These are phyloP conservation scores for Magnusiomyces tetraspermus DNA, from an alignment of 1,139 yeast genomes.

Conservation along the genomic window DNA sequence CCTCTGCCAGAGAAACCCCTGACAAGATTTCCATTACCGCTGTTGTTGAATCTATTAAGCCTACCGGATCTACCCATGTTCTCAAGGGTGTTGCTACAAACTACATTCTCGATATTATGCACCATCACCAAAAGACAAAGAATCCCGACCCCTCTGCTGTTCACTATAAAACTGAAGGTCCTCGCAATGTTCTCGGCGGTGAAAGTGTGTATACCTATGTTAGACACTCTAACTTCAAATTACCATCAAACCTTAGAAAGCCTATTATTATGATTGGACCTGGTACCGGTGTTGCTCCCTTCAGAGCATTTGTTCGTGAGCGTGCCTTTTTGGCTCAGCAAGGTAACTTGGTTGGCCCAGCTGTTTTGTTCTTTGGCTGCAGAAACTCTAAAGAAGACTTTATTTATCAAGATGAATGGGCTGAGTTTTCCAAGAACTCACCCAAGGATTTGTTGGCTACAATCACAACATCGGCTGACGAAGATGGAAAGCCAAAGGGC, in stretches of 20 bases:
- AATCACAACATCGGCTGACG: constrained; percentile 37
- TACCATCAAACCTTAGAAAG: constrained; percentile 76
- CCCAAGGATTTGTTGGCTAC: constrained; percentile 46
- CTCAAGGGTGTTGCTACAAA: constrained; percentile 89
- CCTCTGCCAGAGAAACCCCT: constrained; percentile 75
- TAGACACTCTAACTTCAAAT: constrained; percentile 88
- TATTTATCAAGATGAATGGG: constrained; percentile 81
- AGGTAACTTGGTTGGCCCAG: constrained; percentile 58
- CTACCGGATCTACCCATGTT: constrained; percentile 35
- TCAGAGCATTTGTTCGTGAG: constrained; percentile 87
- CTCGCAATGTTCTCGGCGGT: constrained; percentile 40
- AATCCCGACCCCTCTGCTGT: constrained; percentile 35
- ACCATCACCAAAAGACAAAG: constrained; percentile 45
- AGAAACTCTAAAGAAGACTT: constrained; percentile 67
- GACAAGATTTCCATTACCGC: constrained; percentile 68
- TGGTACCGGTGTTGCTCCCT: constrained; percentile 72
- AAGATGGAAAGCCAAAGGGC: constrained; percentile 10
- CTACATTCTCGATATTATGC: constrained; percentile 63
- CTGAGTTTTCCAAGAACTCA: constrained; percentile 31
- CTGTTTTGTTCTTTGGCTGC: constrained; percentile 77
- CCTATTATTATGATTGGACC: constrained; percentile 95
- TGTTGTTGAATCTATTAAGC: constrained; percentile 68
- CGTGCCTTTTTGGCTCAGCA: constrained; percentile 50
- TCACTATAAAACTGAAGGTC: constrained; percentile 69
- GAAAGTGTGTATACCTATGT: constrained; percentile 78